Evolutionary conservation across 1,139 yeast species (phyloP), one percentile per base, ranked within the genome.

Genomic region (Wickerhamomyces sp.): DNA sequence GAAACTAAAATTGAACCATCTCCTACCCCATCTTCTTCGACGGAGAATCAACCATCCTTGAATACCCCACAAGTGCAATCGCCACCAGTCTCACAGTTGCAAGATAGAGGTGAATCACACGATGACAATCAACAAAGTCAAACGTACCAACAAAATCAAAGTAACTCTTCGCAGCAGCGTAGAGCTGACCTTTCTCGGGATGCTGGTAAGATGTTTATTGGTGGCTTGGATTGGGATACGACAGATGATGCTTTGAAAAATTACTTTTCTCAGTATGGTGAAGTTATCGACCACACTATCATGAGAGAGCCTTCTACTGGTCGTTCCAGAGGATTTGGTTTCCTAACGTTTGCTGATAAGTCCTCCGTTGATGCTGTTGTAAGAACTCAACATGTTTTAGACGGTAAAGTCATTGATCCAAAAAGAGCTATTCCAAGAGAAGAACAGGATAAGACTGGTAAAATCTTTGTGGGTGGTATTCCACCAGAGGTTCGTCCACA

Each of bases 211-310:
- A 88, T 93, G 96, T 91, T 91, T 57, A 79, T 91, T 58, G 99
- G 99, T 46, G 99, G 99, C 35, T 76, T 91, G 49, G 93, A 91
- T 54, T 91, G 98, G 98, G 98, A 91, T 55, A 91, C 99, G 20
- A 82, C 94, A 8, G 98, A 91, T 54, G 95, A 80, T 40, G 75
- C 78, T 19, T 61, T 91, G 59, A 79, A 75, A 44, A 80, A 78
- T 39, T 91, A 91, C 60, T 91, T 91, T 59, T 70, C 82, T 36
- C 84, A 91, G 59, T 91, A 77, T 59, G 99, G 99, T 49, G 93
- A 84, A 46, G 93, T 91, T 35, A 61, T 77, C 26, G 97, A 91
- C 47, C 78, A 87, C 52, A 87, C 94, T 26, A 93, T 91, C 47
- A 91, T 93, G 98, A 83, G 95, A 56, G 98, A 91, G 55, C 72